Conservation (phyloP, 2,329 filamentous ascomycete species). For the Domatiomyces catenatus region DNA sequence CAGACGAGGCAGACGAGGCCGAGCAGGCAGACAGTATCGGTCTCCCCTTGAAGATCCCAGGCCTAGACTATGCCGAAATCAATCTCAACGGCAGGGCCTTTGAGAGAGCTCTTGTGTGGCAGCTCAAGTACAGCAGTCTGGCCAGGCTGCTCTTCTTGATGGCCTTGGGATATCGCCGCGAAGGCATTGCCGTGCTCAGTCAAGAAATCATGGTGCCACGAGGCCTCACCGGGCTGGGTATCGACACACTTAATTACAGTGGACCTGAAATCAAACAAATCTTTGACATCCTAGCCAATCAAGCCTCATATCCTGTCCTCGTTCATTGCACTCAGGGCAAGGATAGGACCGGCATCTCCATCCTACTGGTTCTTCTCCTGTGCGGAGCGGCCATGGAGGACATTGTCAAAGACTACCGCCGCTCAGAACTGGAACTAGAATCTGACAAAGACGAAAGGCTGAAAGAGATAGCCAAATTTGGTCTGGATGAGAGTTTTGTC, state of each 20-base stretch:
- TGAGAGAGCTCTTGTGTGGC: constrained; percentile 50
- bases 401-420: constrained; percentile 56
- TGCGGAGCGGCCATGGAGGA: constrained; percentile 34
- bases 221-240: constrained; percentile 55
- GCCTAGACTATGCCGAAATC: constrained; percentile 49
- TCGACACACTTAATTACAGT: constrained; percentile 54
- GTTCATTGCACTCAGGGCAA: constrained; percentile 85
- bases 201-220: constrained; percentile 55
- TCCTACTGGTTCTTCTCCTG: constrained; percentile 52
- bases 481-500: constrained; percentile 58
- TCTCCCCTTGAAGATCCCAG: constrained; percentile 44
- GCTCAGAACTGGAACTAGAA: constrained; percentile 46
- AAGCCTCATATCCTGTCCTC: constrained; percentile 45
- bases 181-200: constrained; percentile 55
- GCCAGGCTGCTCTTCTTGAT: constrained; percentile 48
- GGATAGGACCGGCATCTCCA: constrained; percentile 61
- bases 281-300: constrained; percentile 47
- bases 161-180: constrained; percentile 49
- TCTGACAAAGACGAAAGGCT: constrained; percentile 49
- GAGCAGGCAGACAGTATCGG: no score
- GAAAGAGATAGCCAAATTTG: constrained; percentile 53
- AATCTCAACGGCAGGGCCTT: constrained; percentile 61
- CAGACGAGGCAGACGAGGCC: not conserved
- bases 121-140: constrained; percentile 46
- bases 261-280: constrained; percentile 49